Evolutionary conservation across 1,139 yeast species (phyloP).

Genomic region (Suhomyces guaymorum): DNA sequence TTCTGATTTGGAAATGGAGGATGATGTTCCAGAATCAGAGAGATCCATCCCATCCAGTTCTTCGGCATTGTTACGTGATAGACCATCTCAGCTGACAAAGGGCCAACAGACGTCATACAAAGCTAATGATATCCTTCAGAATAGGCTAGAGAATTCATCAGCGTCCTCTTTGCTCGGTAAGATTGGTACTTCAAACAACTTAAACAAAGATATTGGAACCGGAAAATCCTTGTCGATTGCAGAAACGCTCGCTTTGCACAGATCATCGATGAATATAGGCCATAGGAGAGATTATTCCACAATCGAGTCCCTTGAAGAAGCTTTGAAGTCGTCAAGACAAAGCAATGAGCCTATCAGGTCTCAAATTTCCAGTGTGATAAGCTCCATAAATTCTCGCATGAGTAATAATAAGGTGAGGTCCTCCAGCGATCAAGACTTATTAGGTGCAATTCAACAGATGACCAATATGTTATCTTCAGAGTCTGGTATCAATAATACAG

Average conservation of each 20-base stretch:
- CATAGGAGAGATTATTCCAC: constrained; percentile 32
- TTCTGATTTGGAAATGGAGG: constrained; percentile 47
- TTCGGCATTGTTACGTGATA: too few relatives aligned
- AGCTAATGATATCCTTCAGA: too few relatives aligned
- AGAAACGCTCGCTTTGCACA: constrained; percentile 60
- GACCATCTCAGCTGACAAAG: too few relatives aligned
- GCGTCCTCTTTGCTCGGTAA: too few relatives aligned
- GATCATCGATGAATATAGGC: constrained; percentile 38
- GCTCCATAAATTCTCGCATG: constrained; percentile 15
- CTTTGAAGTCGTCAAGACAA: constrained; percentile 22
- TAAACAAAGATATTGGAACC: not conserved
- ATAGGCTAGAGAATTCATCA: too few relatives aligned
- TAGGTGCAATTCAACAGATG: constrained; percentile 45
- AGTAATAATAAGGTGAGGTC: constrained; percentile 14
- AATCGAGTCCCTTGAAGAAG: constrained; percentile 27
- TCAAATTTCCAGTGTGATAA: constrained; percentile 33
- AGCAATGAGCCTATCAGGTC: constrained; percentile 23
- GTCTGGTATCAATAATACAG: constrained; percentile 6
- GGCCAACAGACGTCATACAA: too few relatives aligned
- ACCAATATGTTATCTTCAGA: constrained; percentile 33
- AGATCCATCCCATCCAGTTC: too few relatives aligned
- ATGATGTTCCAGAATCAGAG: constrained; percentile 11
- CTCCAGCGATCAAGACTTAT: constrained; percentile 29
- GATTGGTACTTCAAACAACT: not conserved
- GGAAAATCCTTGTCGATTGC: constrained; percentile 54